A percentile compares a stretch with the other conserved stretches of the same genome.
These are phyloP conservation scores for Pisolithus orientalis DNA, from an alignment of 768 basidiomycete genomes.

Conservation along the genomic window DNA sequence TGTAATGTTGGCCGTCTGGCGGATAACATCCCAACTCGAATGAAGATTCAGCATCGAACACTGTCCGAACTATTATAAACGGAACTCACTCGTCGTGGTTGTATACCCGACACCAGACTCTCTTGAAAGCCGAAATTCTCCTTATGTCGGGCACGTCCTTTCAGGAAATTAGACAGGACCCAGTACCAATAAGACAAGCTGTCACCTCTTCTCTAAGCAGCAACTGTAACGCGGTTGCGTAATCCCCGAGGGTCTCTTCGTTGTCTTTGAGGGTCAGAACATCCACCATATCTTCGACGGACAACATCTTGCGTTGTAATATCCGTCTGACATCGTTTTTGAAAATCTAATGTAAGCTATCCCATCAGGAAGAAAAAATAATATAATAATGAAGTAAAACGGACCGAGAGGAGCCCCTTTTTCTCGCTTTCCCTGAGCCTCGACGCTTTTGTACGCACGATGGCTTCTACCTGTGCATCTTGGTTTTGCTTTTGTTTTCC, in stretches of 20 bases:
- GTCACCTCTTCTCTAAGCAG: conserved; percentile 48
- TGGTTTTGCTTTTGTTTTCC: conserved; percentile 52
- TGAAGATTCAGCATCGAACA: neutral
- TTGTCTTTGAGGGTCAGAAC: conserved; percentile 85
- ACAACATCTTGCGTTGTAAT: conserved; percentile 67
- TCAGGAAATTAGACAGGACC: neutral
- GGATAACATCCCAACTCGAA: conserved; percentile 70
- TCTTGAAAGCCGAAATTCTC: conserved; percentile 60
- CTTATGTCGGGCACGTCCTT: conserved; percentile 70
- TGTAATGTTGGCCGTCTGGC: conserved; percentile 66
- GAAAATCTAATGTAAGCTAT: conserved; percentile 47
- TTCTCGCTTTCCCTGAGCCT: conserved; percentile 34
- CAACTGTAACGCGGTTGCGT: conserved; percentile 61
- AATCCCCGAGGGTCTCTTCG: conserved; percentile 49
- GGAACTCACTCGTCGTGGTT: conserved; percentile 77
- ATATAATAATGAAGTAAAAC: neutral
- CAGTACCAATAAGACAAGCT: neutral
- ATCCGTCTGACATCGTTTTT: conserved; percentile 61
- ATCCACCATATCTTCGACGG: conserved; percentile 78
- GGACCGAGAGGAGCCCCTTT: conserved; percentile 42
- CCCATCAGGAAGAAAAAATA: neutral
- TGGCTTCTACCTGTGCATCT: conserved; percentile 62
- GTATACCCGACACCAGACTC: conserved; percentile 84
- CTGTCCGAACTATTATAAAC: neutral
- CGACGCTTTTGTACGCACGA: conserved; percentile 49